Base-by-base conservation (phyloP, 345 rosid species). In the Erucastrum elatum region DNA sequence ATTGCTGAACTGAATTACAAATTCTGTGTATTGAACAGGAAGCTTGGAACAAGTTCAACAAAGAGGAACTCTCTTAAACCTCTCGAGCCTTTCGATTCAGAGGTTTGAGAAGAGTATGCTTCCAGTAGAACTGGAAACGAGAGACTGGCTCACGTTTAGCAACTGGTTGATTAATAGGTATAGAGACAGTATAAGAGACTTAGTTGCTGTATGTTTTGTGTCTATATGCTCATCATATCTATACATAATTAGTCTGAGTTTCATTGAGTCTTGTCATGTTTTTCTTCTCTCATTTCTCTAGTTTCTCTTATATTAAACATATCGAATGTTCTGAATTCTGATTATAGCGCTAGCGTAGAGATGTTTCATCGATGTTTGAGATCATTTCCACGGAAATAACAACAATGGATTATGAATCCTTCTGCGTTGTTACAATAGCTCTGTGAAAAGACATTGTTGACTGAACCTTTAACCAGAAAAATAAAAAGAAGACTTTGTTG, bases 1-100 rank as follows among this genome's bases (percentile, higher is more conserved):
- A 29, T 21, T 34, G 55, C 10, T 44, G 29, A 58, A 31, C 68
- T 44, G 10, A 12, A 21, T 25, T 25, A 21, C 33, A 53, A 33
- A 55, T 21, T 21, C n/a, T 56, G n/a, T 71, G 64, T 11, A 60
- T 49, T 58, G 37, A 41, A 76, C 81, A 83, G 85, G 85, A 83
- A 80, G 85, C 85, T 27, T 76, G 81, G 81, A 83, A 72, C 71
- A 83, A 80, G 83, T 79, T 83, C 72, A 80, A 80, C 67, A 71
- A 70, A 31, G 85, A 83, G 73, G 85, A 83, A 56, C 85, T 79
- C 55, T 83, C 75, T 46, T 76, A 75, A 78, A 12, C 68, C 56
- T 13, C 49, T 64, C 30, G 56, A 13, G 30, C 13, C 68, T 62
- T 44, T 44, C 11, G 15, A 29, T 30, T 68, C 39, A 78, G 72